Conservation (phyloP, 129 eudicot genomes). For the Lactuca saligna region DNA sequence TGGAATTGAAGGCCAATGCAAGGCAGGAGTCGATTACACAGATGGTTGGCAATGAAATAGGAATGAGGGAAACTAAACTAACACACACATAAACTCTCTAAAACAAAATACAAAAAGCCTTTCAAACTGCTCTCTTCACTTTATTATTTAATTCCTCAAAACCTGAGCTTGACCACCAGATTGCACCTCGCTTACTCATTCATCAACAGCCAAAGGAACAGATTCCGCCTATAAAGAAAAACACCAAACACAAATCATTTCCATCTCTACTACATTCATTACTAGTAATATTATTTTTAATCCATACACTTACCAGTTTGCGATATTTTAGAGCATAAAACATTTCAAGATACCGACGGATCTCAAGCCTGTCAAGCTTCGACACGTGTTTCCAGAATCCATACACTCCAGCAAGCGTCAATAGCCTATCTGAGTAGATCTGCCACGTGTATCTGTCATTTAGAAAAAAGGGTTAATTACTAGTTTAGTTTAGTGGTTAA, state of each 20-base stretch:
- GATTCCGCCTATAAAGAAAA: constrained; percentile 59
- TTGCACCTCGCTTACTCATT: constrained; percentile 34
- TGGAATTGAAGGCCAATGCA: constrained; percentile 15
- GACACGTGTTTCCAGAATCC: constrained; percentile 50
- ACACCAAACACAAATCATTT: not conserved
- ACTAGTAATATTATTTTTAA: not conserved
- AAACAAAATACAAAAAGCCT: constrained; percentile 11
- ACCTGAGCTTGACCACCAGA: not conserved
- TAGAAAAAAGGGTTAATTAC: not conserved
- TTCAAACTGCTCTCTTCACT: constrained; percentile 32
- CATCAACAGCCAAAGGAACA: constrained; percentile 65
- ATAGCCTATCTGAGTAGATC: constrained; percentile 43
- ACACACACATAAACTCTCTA: not conserved
- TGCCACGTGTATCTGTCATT: constrained; percentile 46
- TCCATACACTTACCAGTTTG: constrained; percentile 24
- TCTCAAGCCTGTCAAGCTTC: constrained; percentile 40
- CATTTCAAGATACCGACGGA: constrained; percentile 51
- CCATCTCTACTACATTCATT: no score
- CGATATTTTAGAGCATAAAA: constrained; percentile 42
- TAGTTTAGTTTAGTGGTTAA: not conserved
- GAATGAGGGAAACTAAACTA: not conserved
- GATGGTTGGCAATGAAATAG: constrained; percentile 15
- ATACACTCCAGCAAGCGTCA: constrained; percentile 49
- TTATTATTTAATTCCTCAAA: constrained; percentile 10
- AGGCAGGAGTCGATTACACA: constrained; percentile 16